Evolutionary conservation across 768 basidiomycete genomes (phyloP).

Genomic region (Kwoniella bestiolae): DNA sequence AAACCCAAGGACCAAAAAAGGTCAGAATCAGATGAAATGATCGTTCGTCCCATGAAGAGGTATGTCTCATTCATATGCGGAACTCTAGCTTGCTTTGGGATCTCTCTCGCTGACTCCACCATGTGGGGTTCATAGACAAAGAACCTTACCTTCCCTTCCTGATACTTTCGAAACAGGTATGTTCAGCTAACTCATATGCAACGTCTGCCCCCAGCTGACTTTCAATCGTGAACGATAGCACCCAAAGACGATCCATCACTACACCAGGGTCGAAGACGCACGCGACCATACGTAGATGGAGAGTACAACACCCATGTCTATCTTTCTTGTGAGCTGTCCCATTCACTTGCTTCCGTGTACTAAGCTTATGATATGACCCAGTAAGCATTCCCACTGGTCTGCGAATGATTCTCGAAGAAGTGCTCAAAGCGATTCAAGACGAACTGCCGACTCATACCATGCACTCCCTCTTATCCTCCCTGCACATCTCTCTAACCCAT

Average conservation of each 20-base stretch:
- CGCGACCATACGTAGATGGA: conserved; percentile 79
- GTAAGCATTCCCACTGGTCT: conserved; percentile 7
- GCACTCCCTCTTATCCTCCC: conserved; percentile 31
- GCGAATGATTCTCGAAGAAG: not conserved
- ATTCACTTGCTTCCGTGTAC: not conserved
- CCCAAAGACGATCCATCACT: conserved; percentile 74
- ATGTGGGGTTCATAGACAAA: conserved; percentile 7
- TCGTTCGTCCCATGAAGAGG: conserved; percentile 10
- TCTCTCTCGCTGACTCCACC: conserved; percentile 3
- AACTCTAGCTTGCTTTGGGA: no score
- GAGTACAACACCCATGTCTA: conserved; percentile 83
- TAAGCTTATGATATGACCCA: conserved; percentile 1
- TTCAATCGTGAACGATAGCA: conserved; percentile 9
- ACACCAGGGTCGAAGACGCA: conserved; percentile 82
- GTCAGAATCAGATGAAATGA: not conserved
- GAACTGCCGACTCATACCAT: conserved; percentile 9
- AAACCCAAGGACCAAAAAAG: not conserved
- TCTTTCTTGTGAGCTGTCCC: conserved; percentile 62
- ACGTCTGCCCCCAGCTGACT: not conserved
- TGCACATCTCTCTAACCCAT: conserved; percentile 85
- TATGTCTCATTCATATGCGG: conserved; percentile 4
- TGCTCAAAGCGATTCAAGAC: conserved; percentile 2
- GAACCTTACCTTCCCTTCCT: conserved; percentile 26
- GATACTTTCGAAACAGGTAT: conserved; percentile 11
- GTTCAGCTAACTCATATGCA: not conserved